Evolutionary conservation across 768 basidiomycete species (phyloP).

Genomic region (Lepiota subincarnata): DNA sequence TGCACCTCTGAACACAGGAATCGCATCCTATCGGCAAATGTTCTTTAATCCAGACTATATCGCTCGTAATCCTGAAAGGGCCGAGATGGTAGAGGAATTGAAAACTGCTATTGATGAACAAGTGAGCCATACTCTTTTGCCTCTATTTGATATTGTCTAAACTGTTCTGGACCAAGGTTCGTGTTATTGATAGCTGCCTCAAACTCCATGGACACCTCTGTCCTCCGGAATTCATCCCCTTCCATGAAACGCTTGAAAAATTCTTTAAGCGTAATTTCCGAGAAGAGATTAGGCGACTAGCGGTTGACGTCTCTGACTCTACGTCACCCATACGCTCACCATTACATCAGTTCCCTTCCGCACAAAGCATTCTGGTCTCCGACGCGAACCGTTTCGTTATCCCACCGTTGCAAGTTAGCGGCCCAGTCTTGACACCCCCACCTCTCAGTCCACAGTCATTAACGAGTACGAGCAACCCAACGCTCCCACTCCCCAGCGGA

Average conservation of each 20-base stretch:
- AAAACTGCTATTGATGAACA: constrained; percentile 77
- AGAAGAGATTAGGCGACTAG: constrained; percentile 74
- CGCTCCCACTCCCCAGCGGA: constrained; percentile 28
- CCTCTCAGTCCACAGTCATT: constrained; percentile 25
- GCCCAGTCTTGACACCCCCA: constrained; percentile 40
- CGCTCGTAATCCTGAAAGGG: constrained; percentile 63
- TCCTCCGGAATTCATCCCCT: constrained; percentile 83
- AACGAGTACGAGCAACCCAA: constrained; percentile 22
- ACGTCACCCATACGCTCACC: constrained; percentile 33
- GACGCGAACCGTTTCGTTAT: constrained; percentile 40
- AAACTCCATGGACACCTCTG: constrained; percentile 80
- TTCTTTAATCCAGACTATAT: constrained; percentile 76
- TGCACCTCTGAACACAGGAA: constrained; percentile 70
- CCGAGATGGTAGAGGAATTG: constrained; percentile 68
- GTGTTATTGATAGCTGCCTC: constrained; percentile 79
- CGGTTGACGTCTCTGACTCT: constrained; percentile 51
- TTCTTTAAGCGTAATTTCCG: constrained; percentile 83
- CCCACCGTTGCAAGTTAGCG: constrained; percentile 51
- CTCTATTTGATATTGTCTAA: background rate
- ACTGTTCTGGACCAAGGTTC: constrained; percentile 41
- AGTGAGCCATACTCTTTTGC: constrained; percentile 34
- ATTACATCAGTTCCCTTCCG: constrained; percentile 36
- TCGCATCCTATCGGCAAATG: constrained; percentile 69
- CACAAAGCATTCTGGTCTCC: constrained; percentile 3
- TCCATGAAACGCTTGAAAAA: constrained; percentile 85